A percentile compares a stretch with the other conserved stretches of the same genome.
Conservation (phyloP, 2,329 filamentous ascomycete species). For the Paecilomyces niveus region DNA sequence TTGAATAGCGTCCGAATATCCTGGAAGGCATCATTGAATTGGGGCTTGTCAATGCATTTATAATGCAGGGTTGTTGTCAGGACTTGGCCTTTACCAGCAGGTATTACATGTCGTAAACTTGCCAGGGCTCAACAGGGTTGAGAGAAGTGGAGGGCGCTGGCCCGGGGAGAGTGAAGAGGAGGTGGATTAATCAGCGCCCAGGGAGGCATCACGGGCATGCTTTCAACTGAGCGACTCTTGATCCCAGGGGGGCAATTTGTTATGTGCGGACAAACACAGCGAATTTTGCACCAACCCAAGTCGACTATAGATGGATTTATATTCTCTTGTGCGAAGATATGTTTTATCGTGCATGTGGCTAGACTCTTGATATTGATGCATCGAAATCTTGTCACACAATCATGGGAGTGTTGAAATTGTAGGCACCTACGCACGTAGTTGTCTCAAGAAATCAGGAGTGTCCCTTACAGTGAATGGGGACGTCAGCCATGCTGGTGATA, state of each 20-base stretch:
- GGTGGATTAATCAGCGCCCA: background rate
- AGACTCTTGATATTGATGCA: background rate
- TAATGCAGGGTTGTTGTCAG: background rate
- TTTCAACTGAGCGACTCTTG: background rate
- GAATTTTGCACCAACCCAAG: background rate
- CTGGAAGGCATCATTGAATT: background rate
- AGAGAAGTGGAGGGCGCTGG: background rate
- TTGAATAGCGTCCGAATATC: background rate
- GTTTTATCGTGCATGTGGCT: background rate
- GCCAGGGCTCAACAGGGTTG: background rate
- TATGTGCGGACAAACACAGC: background rate
- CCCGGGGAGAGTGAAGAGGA: background rate
- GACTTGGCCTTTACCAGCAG: background rate
- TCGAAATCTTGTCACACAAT: background rate
- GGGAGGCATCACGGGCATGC: background rate
- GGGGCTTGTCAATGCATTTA: background rate
- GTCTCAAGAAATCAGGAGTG: background rate
- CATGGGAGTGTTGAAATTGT: background rate
- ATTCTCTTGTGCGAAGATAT: background rate
- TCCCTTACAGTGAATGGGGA: background rate
- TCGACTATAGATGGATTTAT: too few species aligned
- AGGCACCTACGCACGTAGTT: background rate
- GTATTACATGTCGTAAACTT: background rate
- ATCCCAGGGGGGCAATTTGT: background rate
- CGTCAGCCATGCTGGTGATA: background rate